phyloP scores from a whole-genome alignment of 129 eudicot genomes.

The Lonicera japonica region DNA sequence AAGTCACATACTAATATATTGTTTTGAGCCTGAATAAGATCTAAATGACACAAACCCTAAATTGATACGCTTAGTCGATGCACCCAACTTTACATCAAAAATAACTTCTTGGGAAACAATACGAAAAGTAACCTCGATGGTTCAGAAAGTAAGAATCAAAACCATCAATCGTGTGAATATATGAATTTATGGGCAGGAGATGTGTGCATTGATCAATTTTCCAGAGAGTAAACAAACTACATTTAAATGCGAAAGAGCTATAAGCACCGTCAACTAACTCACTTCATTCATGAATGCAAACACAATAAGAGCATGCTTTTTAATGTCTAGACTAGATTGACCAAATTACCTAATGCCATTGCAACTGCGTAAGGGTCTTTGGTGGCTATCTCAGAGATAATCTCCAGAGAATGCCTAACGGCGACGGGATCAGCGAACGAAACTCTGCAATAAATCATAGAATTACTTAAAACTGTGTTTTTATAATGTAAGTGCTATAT shows the following conservation, averaged over 20 bases:
- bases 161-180: not conserved
- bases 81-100: no score
- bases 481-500: no score
- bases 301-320: not conserved
- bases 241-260: no score
- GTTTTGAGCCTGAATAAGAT: not conserved
- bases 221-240: not conserved
- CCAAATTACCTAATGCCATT: slow-evolving; percentile 76
- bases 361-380: slow-evolving; percentile 96
- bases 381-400: slow-evolving; percentile 76
- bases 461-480: slow-evolving; percentile 10
- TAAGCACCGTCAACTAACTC: not conserved
- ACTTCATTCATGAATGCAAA: not conserved
- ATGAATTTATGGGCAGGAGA: not conserved
- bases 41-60: not conserved
- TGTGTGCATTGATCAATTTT: not conserved
- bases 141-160: not conserved
- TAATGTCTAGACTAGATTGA: not conserved
- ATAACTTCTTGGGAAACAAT: not conserved
- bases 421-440: slow-evolving; percentile 94
- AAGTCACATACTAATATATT: no score
- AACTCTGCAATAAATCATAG: slow-evolving; percentile 45
- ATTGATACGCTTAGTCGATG: no score
- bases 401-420: slow-evolving; percentile 91
- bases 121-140: not conserved